These are phyloP conservation scores for Leccinum uliginosum DNA, from an alignment of 768 basidiomycete genomes.

Conservation along the genomic window DNA sequence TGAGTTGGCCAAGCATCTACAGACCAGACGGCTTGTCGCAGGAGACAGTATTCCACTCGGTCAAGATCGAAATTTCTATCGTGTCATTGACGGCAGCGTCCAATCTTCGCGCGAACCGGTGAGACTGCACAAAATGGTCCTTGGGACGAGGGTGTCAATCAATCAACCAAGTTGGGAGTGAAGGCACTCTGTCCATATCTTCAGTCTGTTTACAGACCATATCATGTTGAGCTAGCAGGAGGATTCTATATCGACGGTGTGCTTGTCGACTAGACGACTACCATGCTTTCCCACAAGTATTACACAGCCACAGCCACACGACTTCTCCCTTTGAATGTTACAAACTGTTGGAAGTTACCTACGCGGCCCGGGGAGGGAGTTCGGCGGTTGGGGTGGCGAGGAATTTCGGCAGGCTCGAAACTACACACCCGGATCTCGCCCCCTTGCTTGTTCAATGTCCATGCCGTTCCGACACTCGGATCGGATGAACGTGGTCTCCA, in stretches of 20 bases:
- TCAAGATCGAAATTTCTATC: slow-evolving; percentile 94
- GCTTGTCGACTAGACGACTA: too few species aligned
- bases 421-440: too few species aligned
- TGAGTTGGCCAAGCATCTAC: slow-evolving; percentile 92
- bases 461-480: too few species aligned
- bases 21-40: slow-evolving; percentile 90
- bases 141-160: slow-evolving; percentile 92
- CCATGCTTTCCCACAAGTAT: too few species aligned
- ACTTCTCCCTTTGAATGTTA: too few species aligned
- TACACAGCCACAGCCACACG: too few species aligned
- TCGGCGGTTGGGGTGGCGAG: too few species aligned
- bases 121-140: slow-evolving; percentile 47
- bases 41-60: slow-evolving; percentile 85
- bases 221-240: slow-evolving; percentile 91
- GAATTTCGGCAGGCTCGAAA: too few species aligned
- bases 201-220: slow-evolving; percentile 94
- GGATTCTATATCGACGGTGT: slow-evolving; percentile 26
- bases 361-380: too few species aligned
- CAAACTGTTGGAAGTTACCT: too few species aligned
- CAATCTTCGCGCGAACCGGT: slow-evolving; percentile 78
- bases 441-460: too few species aligned
- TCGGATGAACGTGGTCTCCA: too few species aligned
- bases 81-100: slow-evolving; percentile 95
- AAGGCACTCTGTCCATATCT: slow-evolving; percentile 96
- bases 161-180: slow-evolving; percentile 92